These are phyloP conservation scores for Penicillium sp. DNA, from an alignment of 2,329 filamentous ascomycete species.

Conservation along the genomic window DNA sequence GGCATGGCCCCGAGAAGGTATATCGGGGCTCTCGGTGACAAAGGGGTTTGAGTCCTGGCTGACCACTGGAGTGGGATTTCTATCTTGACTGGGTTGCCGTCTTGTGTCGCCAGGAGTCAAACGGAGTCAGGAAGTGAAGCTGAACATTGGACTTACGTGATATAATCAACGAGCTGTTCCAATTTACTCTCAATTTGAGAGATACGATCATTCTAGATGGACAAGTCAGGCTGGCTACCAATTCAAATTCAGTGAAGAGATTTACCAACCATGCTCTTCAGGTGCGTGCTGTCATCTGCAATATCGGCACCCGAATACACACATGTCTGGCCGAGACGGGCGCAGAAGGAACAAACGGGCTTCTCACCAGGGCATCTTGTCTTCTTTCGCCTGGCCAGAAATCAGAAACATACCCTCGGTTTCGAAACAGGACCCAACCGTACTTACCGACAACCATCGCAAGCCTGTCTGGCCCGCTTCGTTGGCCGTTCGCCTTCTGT, in stretches of 20 bases:
- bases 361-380: slow-evolving; percentile 37
- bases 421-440: background rate
- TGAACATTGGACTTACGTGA: slow-evolving; percentile 7
- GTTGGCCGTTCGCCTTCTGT: slow-evolving; percentile 18
- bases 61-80: background rate
- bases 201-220: slow-evolving; percentile 19
- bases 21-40: background rate
- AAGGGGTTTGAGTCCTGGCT: background rate
- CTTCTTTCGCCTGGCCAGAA: slow-evolving; percentile 33
- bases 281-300: slow-evolving; percentile 5
- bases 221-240: background rate
- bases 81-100: background rate
- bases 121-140: background rate
- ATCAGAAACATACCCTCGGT: background rate
- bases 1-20: background rate
- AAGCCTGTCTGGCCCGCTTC: slow-evolving; percentile 31
- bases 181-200: slow-evolving; percentile 26
- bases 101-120: background rate
- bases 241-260: background rate
- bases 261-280: slow-evolving; percentile 17
- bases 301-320: slow-evolving; percentile 26
- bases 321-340: slow-evolving; percentile 35
- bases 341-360: slow-evolving; percentile 37
- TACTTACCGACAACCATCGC: slow-evolving; percentile 36
- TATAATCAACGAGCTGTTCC: slow-evolving; percentile 21